These are phyloP conservation scores for Limnanthes douglasii DNA, from an alignment of 345 rosid species.

Conservation along the genomic window DNA sequence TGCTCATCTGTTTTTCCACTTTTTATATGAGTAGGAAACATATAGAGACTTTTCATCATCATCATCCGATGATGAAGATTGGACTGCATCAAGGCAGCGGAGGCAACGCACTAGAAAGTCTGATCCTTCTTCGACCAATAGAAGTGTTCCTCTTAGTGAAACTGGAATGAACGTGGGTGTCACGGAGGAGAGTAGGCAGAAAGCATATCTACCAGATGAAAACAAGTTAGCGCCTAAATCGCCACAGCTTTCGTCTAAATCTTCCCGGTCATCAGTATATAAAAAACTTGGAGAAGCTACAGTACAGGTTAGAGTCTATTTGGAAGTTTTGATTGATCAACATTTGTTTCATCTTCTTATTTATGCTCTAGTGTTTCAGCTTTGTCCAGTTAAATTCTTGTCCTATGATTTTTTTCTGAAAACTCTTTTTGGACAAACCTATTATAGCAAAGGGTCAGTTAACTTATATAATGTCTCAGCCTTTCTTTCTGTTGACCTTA, in stretches of 20 bases:
- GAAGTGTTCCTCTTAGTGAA: conserved; percentile 8
- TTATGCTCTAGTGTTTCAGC: too few relatives aligned
- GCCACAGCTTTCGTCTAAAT: conserved; percentile 8
- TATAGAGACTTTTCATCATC: conserved; percentile 35
- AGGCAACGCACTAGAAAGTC: conserved; percentile 15
- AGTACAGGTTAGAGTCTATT: too few relatives aligned
- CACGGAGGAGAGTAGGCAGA: conserved; percentile 13
- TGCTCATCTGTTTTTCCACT: conserved; percentile 9
- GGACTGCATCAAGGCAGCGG: conserved; percentile 24
- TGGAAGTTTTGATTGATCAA: too few relatives aligned
- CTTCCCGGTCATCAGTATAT: conserved; percentile 16
- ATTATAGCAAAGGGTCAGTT: too few relatives aligned
- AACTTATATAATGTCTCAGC: too few relatives aligned
- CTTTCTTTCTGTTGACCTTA: too few relatives aligned
- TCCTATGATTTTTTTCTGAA: too few relatives aligned
- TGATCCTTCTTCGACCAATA: conserved; percentile 17
- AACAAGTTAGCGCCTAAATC: conserved; percentile 7
- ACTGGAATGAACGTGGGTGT: conserved; percentile 6
- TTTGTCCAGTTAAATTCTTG: too few relatives aligned
- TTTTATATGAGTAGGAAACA: conserved; percentile 43
- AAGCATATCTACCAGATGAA: conserved; percentile 11
- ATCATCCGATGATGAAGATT: conserved; percentile 58
- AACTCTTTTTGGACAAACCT: too few relatives aligned
- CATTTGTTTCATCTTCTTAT: too few relatives aligned
- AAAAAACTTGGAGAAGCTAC: conserved; percentile 40